Evolutionary conservation across 2,329 filamentous ascomycete species (phyloP).

Genomic region (Beauveria bassiana): DNA sequence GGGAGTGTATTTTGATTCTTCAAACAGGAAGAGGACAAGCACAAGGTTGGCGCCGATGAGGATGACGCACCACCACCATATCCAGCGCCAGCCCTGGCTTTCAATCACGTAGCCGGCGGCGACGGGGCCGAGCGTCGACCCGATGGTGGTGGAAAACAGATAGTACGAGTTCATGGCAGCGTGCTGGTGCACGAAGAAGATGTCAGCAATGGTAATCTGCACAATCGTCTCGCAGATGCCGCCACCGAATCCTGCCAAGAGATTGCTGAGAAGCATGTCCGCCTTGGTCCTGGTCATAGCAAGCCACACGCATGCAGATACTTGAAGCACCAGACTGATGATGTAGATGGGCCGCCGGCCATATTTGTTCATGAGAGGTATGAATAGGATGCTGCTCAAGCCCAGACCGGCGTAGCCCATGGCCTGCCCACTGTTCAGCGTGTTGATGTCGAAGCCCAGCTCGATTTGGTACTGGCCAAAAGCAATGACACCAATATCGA

Average conservation of each 20-base stretch:
- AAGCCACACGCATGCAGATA: conserved; percentile 29
- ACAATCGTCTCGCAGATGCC: conserved; percentile 35
- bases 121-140: conserved; percentile 28
- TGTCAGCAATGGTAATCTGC: conserved; percentile 38
- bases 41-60: conserved; percentile 30
- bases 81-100: conserved; percentile 38
- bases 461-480: conserved; percentile 36
- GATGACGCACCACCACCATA: conserved; percentile 39
- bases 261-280: conserved; percentile 35
- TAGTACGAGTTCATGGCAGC: conserved; percentile 40
- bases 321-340: conserved; percentile 29
- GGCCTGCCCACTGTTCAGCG: conserved; percentile 38
- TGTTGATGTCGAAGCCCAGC: conserved; percentile 31
- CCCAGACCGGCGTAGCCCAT: conserved; percentile 33
- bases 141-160: neutral
- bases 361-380: conserved; percentile 38
- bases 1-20: conserved; percentile 26
- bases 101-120: conserved; percentile 29
- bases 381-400: conserved; percentile 33
- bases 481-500: neutral
- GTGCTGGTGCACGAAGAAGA: conserved; percentile 41
- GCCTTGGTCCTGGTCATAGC: conserved; percentile 31
- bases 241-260: conserved; percentile 35
- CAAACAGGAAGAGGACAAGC: conserved; percentile 33
- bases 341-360: conserved; percentile 38